These are phyloP conservation scores for Neurospora sp. DNA, from an alignment of 495 filamentous ascomycete species.

Conservation along the genomic window DNA sequence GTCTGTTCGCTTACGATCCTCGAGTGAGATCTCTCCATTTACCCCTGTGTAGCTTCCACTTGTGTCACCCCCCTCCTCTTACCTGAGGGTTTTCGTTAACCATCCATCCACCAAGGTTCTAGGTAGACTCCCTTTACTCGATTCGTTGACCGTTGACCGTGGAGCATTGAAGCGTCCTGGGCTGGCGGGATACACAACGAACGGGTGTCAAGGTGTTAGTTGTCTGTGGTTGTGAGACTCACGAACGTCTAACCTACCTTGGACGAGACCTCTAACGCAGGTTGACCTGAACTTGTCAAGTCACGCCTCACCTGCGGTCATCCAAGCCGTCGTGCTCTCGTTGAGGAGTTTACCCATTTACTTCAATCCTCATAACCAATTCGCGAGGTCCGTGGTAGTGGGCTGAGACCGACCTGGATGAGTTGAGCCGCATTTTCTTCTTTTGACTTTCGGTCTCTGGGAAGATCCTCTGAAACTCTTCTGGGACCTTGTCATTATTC, in stretches of 20 bases:
- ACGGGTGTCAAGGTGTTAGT: not conserved
- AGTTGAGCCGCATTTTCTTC: not conserved
- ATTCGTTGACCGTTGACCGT: not conserved
- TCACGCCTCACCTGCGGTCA: not conserved
- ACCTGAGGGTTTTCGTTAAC: not conserved
- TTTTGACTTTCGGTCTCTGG: not conserved
- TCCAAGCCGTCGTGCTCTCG: not conserved
- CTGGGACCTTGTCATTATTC: no score
- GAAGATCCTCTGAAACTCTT: not conserved
- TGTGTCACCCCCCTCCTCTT: not conserved
- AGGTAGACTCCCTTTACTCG: not conserved
- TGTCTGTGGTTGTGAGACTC: not conserved
- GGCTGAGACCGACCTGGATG: not conserved
- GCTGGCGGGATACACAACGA: not conserved
- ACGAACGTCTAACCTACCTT: not conserved
- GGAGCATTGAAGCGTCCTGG: no score
- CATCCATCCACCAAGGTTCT: not conserved
- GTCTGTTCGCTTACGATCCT: not conserved
- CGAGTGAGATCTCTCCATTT: not conserved
- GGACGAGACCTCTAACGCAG: not conserved
- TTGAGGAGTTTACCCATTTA: not conserved
- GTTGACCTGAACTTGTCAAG: not conserved
- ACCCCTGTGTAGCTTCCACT: not conserved
- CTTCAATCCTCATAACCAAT: not conserved
- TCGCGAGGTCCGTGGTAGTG: no score